Percentiles rank a stretch among this genome's conserved stretches.
Evolutionary conservation across 2,329 filamentous ascomycete genomes (phyloP).

Genomic region (Fusarium sp.): DNA sequence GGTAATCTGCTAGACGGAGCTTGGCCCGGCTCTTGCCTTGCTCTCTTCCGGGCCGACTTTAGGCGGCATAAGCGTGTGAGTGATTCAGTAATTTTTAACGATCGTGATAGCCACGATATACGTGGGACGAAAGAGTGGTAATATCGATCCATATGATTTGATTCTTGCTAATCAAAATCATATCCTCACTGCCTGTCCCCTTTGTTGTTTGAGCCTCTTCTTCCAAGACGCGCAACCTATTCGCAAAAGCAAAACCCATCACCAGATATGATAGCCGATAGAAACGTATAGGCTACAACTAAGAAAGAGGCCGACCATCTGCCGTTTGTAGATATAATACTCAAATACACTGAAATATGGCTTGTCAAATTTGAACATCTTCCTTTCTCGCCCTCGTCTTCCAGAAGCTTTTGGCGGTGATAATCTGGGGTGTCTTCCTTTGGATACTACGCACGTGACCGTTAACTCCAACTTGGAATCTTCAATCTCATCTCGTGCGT

Average conservation of each 20-base stretch:
- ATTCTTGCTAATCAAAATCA: background rate
- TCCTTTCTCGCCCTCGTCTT: background rate
- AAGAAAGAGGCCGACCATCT: background rate
- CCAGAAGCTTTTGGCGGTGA: conserved; percentile 9
- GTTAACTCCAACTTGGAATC: conserved; percentile 13
- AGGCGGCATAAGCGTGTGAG: background rate
- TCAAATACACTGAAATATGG: background rate
- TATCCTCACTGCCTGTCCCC: background rate
- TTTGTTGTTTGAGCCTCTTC: background rate
- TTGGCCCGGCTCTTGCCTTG: background rate
- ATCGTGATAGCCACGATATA: background rate
- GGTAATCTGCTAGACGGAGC: background rate
- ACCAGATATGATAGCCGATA: background rate
- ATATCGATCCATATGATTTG: background rate
- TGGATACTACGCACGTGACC: conserved; percentile 28
- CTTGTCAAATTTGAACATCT: background rate
- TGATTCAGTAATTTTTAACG: background rate
- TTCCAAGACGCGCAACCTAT: background rate
- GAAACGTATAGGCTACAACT: background rate
- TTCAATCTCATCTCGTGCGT: conserved; percentile 12
- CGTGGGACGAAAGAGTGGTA: background rate
- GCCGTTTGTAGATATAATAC: background rate
- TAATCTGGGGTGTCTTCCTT: background rate
- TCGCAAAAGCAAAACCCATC: background rate
- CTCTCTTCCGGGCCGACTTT: conserved; percentile 31